Conservation (phyloP, 805 yeast species). For the Wickerhamiella qilinensis region DNA sequence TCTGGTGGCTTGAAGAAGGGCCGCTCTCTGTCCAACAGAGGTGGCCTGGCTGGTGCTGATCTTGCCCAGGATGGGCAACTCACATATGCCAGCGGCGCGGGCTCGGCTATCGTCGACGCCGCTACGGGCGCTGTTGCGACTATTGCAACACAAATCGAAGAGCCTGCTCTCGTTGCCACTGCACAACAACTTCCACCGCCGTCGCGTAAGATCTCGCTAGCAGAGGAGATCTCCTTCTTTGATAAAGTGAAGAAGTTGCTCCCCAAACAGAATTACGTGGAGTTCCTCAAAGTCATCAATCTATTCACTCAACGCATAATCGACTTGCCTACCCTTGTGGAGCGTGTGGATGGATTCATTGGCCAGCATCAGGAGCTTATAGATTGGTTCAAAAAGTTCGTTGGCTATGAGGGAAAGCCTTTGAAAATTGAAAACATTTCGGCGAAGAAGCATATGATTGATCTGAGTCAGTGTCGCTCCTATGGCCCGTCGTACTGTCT, state of each 20-base stretch:
- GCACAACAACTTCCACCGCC: constrained; percentile 54
- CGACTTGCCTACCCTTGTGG: constrained; percentile 66
- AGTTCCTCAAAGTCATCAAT: constrained; percentile 76
- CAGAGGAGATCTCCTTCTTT: constrained; percentile 79
- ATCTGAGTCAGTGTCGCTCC: constrained; percentile 77
- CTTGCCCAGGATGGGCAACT: not conserved
- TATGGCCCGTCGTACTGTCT: constrained; percentile 91
- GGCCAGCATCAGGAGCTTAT: constrained; percentile 67
- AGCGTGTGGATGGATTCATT: constrained; percentile 68
- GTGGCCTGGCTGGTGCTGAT: not conserved
- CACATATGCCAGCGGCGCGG: not conserved
- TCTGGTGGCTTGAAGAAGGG: not conserved
- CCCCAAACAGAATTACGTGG: constrained; percentile 79
- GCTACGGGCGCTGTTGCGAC: not conserved
- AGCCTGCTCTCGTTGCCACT: constrained; percentile 50
- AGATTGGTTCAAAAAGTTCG: constrained; percentile 84
- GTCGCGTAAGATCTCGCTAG: constrained; percentile 39
- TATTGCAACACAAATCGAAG: not conserved
- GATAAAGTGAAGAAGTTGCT: constrained; percentile 81
- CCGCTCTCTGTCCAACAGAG: not conserved
- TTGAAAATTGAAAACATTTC: constrained; percentile 72
- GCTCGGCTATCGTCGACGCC: not conserved
- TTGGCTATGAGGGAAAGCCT: constrained; percentile 76
- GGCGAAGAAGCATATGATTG: constrained; percentile 81
- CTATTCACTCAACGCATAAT: constrained; percentile 82